phyloP scores from a whole-genome alignment of 352 stramenopile species.

The Phytophthora pini region DNA sequence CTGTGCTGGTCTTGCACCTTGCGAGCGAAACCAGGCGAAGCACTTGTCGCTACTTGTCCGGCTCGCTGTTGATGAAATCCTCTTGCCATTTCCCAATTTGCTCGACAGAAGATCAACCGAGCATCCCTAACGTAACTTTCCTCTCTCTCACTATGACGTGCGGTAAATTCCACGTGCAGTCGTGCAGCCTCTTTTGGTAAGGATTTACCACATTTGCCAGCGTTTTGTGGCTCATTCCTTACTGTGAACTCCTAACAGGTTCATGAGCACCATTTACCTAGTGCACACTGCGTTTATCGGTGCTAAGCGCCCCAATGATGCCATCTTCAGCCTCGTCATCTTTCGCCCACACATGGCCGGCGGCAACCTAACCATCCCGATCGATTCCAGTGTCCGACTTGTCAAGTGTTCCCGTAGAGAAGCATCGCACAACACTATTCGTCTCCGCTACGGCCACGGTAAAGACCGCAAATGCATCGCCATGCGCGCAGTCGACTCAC shows the following conservation, averaged over 20 bases:
- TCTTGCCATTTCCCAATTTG: neutral
- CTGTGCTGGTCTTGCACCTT: neutral
- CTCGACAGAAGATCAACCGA: neutral
- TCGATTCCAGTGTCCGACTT: constrained; percentile 25
- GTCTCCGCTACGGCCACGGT: constrained; percentile 23
- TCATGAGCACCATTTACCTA: constrained; percentile 25
- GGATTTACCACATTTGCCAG: no score
- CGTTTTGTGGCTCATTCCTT: neutral
- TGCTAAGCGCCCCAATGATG: neutral
- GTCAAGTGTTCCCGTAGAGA: constrained; percentile 20
- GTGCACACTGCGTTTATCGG: neutral
- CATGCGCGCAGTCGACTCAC: constrained; percentile 17
- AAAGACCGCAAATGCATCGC: constrained; percentile 4
- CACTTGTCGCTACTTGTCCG: neutral
- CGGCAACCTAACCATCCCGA: constrained; percentile 20
- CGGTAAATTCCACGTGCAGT: constrained; percentile 29
- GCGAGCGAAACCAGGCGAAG: neutral
- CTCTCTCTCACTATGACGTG: constrained; percentile 17
- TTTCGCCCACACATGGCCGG: constrained; percentile 18
- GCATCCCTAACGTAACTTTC: neutral
- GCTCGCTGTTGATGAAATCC: neutral
- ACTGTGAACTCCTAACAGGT: constrained; percentile 1
- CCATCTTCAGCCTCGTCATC: constrained; percentile 22
- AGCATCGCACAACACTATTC: constrained; percentile 20
- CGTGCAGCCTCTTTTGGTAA: constrained; percentile 15